Evolutionary conservation across 2,329 filamentous ascomycete species (phyloP).

Genomic region (Alternaria sp.): DNA sequence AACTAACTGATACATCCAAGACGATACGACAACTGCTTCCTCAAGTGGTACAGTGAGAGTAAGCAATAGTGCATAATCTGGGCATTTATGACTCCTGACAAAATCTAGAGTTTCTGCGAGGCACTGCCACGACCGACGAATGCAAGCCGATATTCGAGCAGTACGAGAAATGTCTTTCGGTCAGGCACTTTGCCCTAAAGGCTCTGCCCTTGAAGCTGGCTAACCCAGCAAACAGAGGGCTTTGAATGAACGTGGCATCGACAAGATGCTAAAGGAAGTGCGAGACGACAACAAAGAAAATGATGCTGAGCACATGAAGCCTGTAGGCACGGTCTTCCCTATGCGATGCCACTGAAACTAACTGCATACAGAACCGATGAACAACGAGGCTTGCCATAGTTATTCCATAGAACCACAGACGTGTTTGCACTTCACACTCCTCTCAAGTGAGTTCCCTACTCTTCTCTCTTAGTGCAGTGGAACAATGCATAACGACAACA

Average conservation of each 20-base stretch:
- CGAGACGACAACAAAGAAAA: constrained; percentile 89
- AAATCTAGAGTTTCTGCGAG: constrained; percentile 81
- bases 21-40: constrained; percentile 94
- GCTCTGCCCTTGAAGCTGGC: not conserved
- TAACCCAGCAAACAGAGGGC: constrained; percentile 68
- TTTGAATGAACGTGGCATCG: constrained; percentile 88
- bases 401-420: not conserved
- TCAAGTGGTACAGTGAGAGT: constrained; percentile 99
- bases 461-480: not conserved
- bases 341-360: not conserved
- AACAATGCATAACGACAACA: not conserved
- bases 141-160: constrained; percentile 86
- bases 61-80: constrained; percentile 46
- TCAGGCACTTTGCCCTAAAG: constrained; percentile 56
- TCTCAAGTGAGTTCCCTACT: not conserved
- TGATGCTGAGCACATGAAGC: constrained; percentile 72
- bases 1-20: constrained; percentile 56
- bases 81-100: not conserved
- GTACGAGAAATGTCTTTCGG: constrained; percentile 86
- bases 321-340: constrained; percentile 28
- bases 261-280: constrained; percentile 91
- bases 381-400: not conserved
- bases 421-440: not conserved
- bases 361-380: constrained; percentile 14
- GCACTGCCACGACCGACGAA: constrained; percentile 83